phyloP scores from a whole-genome alignment of 306 rosid species.

The Elaeagnus macrophylla region DNA sequence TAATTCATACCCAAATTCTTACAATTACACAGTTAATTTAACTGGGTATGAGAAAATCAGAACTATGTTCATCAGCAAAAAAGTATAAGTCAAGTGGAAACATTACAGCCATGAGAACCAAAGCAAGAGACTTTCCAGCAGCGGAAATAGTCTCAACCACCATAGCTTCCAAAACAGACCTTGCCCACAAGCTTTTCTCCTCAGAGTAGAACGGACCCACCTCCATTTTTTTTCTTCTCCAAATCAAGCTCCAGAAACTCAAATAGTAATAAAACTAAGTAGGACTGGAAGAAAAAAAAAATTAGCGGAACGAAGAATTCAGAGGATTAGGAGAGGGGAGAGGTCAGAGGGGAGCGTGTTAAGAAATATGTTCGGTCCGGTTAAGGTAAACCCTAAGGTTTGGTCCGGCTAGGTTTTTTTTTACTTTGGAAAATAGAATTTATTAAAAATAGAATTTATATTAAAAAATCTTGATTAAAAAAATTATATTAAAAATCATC shows the following conservation, averaged over 20 bases:
- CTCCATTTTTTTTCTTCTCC: constrained; percentile 48
- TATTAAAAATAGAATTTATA: too few species aligned
- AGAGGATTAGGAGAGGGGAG: constrained; percentile 6
- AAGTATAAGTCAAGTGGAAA: not conserved
- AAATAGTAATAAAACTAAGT: not conserved
- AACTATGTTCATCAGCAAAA: not conserved
- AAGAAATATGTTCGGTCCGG: constrained; percentile 21
- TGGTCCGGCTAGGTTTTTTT: constrained; percentile 59
- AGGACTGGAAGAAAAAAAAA: not conserved
- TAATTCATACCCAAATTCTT: not conserved
- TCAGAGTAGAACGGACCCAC: constrained; percentile 16
- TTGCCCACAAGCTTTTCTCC: constrained; percentile 18
- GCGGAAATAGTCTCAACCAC: constrained; percentile 31
- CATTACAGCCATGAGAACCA: constrained; percentile 42
- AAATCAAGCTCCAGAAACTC: constrained; percentile 14
- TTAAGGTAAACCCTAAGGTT: constrained; percentile 41
- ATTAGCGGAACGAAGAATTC: too few species aligned
- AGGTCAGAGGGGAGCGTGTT: constrained; percentile 8
- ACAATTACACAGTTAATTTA: too few species aligned
- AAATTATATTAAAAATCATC: too few species aligned
- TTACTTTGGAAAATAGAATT: too few species aligned
- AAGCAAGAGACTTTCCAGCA: constrained; percentile 42
- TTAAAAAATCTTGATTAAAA: too few species aligned
- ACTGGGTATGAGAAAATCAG: not conserved
- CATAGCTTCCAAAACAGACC: constrained; percentile 37